phyloP scores from a whole-genome alignment of 371 early-diverging fungal species.

The Umbelopsis sp. region DNA sequence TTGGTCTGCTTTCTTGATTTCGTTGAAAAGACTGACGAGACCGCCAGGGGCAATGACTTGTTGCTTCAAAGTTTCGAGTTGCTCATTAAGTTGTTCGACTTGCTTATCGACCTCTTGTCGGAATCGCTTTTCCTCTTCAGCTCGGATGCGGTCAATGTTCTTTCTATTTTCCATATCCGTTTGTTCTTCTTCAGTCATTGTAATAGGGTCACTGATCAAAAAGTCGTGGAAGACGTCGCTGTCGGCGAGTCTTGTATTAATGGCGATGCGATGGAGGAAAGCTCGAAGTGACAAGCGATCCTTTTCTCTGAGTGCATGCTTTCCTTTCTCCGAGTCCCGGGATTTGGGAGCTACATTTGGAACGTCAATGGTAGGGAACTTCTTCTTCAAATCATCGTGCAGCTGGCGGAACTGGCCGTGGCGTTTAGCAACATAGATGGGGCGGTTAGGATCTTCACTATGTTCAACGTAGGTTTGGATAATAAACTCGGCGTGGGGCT shows the following conservation, averaged over 20 bases:
- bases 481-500: conserved; percentile 42
- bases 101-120: conserved; percentile 54
- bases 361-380: conserved; percentile 36
- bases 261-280: conserved; percentile 47
- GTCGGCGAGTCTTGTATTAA: conserved; percentile 40
- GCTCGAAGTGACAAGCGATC: conserved; percentile 59
- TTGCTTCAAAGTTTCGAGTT: conserved; percentile 55
- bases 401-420: conserved; percentile 48
- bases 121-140: conserved; percentile 51
- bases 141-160: conserved; percentile 44
- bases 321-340: conserved; percentile 23
- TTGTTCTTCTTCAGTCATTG: conserved; percentile 42
- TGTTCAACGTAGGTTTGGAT: conserved; percentile 29
- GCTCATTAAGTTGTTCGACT: conserved; percentile 53
- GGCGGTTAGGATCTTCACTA: conserved; percentile 12
- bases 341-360: conserved; percentile 41
- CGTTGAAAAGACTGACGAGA: conserved; percentile 37
- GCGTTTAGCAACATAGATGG: conserved; percentile 37
- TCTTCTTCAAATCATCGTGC: conserved; percentile 33
- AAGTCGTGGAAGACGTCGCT: conserved; percentile 46
- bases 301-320: conserved; percentile 45
- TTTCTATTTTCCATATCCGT: conserved; percentile 46
- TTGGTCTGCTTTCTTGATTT: conserved; percentile 46
- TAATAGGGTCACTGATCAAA: conserved; percentile 50
- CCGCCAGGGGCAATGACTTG: conserved; percentile 61